Evolutionary conservation across 371 early-diverging fungal genomes (phyloP).

Genomic region (Mucor irregularis): DNA sequence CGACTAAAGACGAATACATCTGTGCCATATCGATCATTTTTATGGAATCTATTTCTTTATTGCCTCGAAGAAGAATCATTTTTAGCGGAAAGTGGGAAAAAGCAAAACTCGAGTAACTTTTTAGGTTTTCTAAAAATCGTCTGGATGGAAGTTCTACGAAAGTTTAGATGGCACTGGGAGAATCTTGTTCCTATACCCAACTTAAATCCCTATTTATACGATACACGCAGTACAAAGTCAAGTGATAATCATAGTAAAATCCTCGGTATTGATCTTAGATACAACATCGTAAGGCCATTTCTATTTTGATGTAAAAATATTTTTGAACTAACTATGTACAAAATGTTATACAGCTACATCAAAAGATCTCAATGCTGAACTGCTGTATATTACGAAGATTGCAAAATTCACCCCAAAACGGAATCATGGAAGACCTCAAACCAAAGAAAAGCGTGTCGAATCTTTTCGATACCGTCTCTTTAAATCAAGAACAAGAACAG

Average conservation of each 20-base stretch:
- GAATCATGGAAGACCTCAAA: background rate
- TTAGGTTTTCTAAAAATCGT: constrained; percentile 63
- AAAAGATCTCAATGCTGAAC: constrained; percentile 92
- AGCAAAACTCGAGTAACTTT: constrained; percentile 29
- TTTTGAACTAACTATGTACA: background rate
- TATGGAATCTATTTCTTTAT: constrained; percentile 67
- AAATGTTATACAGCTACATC: constrained; percentile 55
- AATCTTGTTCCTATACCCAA: constrained; percentile 55
- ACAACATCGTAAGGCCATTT: constrained; percentile 50
- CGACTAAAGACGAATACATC: constrained; percentile 56
- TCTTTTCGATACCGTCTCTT: background rate
- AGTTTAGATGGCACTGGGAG: constrained; percentile 71
- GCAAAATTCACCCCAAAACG: constrained; percentile 15
- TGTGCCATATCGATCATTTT: constrained; percentile 66
- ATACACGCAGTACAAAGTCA: background rate
- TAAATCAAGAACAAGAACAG: background rate
- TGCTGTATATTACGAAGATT: constrained; percentile 73
- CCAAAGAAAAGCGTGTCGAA: background rate
- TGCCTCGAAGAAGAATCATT: constrained; percentile 54
- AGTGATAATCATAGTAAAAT: constrained; percentile 16
- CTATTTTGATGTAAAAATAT: background rate
- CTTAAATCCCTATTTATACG: constrained; percentile 40
- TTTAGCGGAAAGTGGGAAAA: background rate
- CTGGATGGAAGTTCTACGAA: constrained; percentile 65
- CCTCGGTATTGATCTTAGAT: constrained; percentile 70